Conservation (phyloP, 2,329 filamentous ascomycete species). For the Aspergillus sp. region DNA sequence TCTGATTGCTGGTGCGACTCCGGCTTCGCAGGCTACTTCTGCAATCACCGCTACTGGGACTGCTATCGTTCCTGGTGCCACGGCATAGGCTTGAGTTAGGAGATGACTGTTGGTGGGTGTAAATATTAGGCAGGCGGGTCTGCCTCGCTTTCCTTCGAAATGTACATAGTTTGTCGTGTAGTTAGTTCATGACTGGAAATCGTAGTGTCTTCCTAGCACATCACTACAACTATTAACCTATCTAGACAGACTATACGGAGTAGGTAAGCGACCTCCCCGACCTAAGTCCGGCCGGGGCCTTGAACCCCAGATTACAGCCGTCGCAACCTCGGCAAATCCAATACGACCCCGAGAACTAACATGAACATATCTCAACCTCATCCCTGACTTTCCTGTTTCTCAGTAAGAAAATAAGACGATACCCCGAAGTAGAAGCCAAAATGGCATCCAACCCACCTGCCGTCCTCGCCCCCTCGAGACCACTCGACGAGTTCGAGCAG, state of each 20-base stretch:
- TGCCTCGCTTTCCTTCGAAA: background rate
- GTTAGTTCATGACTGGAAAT: background rate
- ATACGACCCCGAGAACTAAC: slow-evolving; percentile 15
- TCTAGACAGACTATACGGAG: too few species aligned
- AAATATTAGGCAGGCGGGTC: background rate
- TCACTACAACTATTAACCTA: too few species aligned
- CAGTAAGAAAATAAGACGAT: background rate
- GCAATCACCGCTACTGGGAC: slow-evolving; percentile 22
- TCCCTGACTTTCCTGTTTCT: background rate
- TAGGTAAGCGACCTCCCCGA: too few species aligned
- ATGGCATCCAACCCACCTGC: slow-evolving; percentile 10
- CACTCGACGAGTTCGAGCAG: slow-evolving; percentile 7
- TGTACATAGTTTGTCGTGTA: slow-evolving; percentile 22
- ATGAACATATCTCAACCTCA: background rate
- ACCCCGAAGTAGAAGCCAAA: background rate
- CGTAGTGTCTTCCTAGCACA: background rate
- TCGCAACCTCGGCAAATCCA: slow-evolving; percentile 28
- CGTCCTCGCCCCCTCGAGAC: background rate
- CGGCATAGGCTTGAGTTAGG: background rate
- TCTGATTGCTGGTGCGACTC: slow-evolving; percentile 19
- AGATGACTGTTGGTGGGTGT: background rate
- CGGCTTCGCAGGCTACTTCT: slow-evolving; percentile 23
- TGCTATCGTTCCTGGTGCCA: slow-evolving; percentile 10
- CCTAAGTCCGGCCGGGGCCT: background rate
- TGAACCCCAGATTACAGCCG: slow-evolving; percentile 18